Percentiles rank a stretch among this genome's conserved stretches.
Conservation (phyloP, 2,329 filamentous ascomycete species). For the Ambrosiella beaveri region DNA sequence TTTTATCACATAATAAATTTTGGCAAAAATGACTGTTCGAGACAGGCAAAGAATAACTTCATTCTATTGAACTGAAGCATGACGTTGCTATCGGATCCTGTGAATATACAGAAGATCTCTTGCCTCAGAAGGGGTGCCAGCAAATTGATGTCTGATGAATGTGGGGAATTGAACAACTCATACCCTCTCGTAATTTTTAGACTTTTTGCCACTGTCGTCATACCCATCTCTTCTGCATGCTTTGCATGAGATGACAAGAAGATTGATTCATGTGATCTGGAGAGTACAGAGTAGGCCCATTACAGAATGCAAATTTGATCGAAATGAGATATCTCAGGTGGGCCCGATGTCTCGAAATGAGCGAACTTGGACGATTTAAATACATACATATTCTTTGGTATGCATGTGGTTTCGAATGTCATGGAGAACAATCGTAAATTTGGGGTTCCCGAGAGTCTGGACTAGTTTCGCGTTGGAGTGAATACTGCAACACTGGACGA, state of each 20-base stretch:
- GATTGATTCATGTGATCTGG: too few species aligned
- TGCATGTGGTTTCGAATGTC: neutral
- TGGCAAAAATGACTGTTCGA: too few species aligned
- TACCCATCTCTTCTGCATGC: neutral
- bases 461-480: neutral
- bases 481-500: neutral
- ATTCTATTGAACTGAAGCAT: too few species aligned
- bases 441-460: neutral
- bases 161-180: too few species aligned
- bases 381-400: neutral
- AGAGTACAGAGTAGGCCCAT: neutral
- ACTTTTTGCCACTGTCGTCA: conserved; percentile 4
- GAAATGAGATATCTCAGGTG: too few species aligned
- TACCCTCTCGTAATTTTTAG: neutral
- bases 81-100: too few species aligned
- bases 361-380: neutral
- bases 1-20: too few species aligned
- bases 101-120: too few species aligned
- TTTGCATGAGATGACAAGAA: neutral
- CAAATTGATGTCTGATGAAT: too few species aligned
- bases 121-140: too few species aligned
- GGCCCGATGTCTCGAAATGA: too few species aligned
- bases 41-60: too few species aligned
- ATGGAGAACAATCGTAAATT: neutral
- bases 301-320: neutral